Evolutionary conservation across 176 grass and related monocot species (phyloP).

Genomic region (Eragrostis curvula): DNA sequence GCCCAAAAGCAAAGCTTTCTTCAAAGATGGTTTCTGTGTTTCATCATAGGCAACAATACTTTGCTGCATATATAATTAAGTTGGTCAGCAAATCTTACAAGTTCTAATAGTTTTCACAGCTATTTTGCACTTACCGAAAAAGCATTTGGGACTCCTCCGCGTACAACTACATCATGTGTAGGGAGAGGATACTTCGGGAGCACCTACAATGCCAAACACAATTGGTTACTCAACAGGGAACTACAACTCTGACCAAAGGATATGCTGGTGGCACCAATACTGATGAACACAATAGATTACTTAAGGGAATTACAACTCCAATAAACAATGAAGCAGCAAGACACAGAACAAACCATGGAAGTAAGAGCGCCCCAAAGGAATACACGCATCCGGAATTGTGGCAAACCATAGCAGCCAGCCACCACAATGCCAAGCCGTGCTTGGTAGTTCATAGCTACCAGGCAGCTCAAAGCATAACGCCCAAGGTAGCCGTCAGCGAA

Average conservation of each 20-base stretch:
- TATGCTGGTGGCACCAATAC: slow-evolving; percentile 65
- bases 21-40: slow-evolving; percentile 50
- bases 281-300: slow-evolving; percentile 1
- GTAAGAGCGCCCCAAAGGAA: slow-evolving; percentile 84
- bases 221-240: not conserved
- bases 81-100: not conserved
- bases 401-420: slow-evolving; percentile 83
- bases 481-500: slow-evolving; percentile 80
- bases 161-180: slow-evolving; percentile 75
- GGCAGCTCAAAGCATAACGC: slow-evolving; percentile 72
- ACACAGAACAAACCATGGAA: slow-evolving; percentile 59
- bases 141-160: slow-evolving; percentile 65
- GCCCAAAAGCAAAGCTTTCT: slow-evolving; percentile 60
- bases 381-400: slow-evolving; percentile 79
- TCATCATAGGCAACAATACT: slow-evolving; percentile 85
- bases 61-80: slow-evolving; percentile 51
- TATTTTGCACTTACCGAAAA: slow-evolving; percentile 56
- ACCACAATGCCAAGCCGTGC: slow-evolving; percentile 76
- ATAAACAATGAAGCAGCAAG: not conserved
- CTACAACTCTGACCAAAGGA: slow-evolving; percentile 10
- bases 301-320: not conserved
- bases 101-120: not conserved
- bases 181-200: slow-evolving; percentile 84
- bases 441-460: slow-evolving; percentile 87
- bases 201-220: slow-evolving; percentile 44